phyloP scores from a whole-genome alignment of 805 yeast species.

The Hyphopichia homilentoma region DNA sequence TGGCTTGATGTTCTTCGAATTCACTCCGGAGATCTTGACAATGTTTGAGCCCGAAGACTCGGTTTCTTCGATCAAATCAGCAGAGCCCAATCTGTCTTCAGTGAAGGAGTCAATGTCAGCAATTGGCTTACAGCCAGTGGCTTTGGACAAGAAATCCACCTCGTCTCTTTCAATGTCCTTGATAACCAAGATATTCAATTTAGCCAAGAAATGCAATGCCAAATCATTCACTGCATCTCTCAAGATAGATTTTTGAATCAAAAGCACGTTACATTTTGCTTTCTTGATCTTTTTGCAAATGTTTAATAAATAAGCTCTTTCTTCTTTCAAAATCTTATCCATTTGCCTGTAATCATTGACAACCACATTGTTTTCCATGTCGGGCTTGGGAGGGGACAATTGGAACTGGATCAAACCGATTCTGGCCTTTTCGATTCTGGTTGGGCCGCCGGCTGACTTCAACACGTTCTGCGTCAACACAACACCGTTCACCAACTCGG shows the following conservation, averaged over 20 bases:
- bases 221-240: slow-evolving; percentile 94
- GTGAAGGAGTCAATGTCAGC: slow-evolving; percentile 92
- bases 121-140: slow-evolving; percentile 91
- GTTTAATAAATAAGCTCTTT: slow-evolving; percentile 90
- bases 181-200: slow-evolving; percentile 88
- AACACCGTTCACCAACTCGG: slow-evolving; percentile 89
- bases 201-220: slow-evolving; percentile 91
- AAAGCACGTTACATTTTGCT: slow-evolving; percentile 89
- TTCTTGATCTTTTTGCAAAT: slow-evolving; percentile 95
- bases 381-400: slow-evolving; percentile 95
- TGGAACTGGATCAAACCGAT: slow-evolving; percentile 91
- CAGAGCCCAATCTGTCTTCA: slow-evolving; percentile 89
- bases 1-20: slow-evolving; percentile 48
- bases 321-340: slow-evolving; percentile 98
- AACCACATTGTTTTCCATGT: slow-evolving; percentile 95
- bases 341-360: slow-evolving; percentile 98
- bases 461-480: slow-evolving; percentile 88
- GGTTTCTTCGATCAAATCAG: slow-evolving; percentile 88
- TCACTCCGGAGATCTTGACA: slow-evolving; percentile 80
- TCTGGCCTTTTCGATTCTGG: slow-evolving; percentile 88
- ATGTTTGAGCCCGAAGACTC: slow-evolving; percentile 88
- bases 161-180: slow-evolving; percentile 97
- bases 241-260: slow-evolving; percentile 88
- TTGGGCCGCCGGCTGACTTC: slow-evolving; percentile 92
- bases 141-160: slow-evolving; percentile 79